Base-by-base conservation (phyloP, 345 rosid genomes). In the Salix exigua region DNA sequence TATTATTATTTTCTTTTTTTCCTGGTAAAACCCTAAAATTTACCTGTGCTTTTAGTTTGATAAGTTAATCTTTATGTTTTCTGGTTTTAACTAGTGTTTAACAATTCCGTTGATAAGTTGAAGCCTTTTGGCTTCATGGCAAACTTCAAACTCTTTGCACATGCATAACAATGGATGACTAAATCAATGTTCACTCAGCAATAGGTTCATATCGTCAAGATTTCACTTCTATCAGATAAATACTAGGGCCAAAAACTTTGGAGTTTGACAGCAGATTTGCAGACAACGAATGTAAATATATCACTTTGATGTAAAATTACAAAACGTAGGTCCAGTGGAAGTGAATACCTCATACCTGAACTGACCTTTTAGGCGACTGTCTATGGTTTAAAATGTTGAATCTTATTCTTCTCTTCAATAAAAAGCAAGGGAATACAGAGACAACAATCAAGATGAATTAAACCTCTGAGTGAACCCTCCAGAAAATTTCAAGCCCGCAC, bases 351-450 rank as follows among this genome's bases (percentile, higher is more conserved):
- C 79, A 86, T 23, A 67, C 81, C 65, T 37, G 72, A 37, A 60
- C 75, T 6, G 84, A 60, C 82, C 82, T 82, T 79, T 77, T 84
- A 6, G 82, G 67, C 12, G 83, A 65, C 70, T 82, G 92, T 84
- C 87, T 85, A 42, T 79, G 89, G 79, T 86, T 93, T 74, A 71
- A 80, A n/a, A 84, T 18, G 69, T 76, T 89, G 73, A 55, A 73
- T 81, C 85, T 88, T 77, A 75, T 81, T 81, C 89, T 88, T 78
- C 85, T 83, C 82, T 84, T 88, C 68, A 89, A 83, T 51, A 88
- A 48, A 74, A 88, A 76, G 81, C 85, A 85, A 35, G 91, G 79
- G 79, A 93, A 86, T 30, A 79, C 87, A 66, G 87, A 82, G 66
- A 88, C 81, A 73, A 86, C 68, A 33, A 88, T 66, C 61, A 90